phyloP scores from a whole-genome alignment of 2,329 filamentous ascomycete genomes.

The Didymellaceae sp. region DNA sequence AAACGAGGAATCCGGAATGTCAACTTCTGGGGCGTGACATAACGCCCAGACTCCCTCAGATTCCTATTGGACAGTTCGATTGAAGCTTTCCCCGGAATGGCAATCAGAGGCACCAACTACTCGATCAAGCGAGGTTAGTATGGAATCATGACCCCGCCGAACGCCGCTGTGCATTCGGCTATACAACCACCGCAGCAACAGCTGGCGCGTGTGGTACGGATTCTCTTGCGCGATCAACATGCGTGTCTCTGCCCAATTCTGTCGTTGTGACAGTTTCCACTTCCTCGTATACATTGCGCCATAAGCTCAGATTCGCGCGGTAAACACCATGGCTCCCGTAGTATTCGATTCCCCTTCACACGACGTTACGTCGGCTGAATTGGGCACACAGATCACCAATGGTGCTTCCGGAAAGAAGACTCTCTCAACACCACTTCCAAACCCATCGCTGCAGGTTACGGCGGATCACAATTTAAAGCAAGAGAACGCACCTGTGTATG shows the following conservation, averaged over 20 bases:
- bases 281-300: neutral
- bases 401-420: slow-evolving; percentile 17
- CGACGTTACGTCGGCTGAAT: slow-evolving; percentile 9
- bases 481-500: slow-evolving; percentile 63
- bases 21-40: neutral
- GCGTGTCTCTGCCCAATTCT: neutral
- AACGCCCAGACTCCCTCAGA: neutral
- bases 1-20: slow-evolving; percentile 1
- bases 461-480: slow-evolving; percentile 65
- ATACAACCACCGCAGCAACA: slow-evolving; percentile 5
- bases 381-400: slow-evolving; percentile 18
- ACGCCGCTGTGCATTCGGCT: slow-evolving; percentile 6
- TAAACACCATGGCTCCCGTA: slow-evolving; percentile 29
- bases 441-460: slow-evolving; percentile 66
- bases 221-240: neutral
- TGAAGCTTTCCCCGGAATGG: neutral
- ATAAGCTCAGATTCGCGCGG: neutral
- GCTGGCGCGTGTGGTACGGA: neutral
- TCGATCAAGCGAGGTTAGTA: neutral
- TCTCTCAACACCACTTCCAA: slow-evolving; percentile 45
- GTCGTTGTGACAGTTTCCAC: neutral
- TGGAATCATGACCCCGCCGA: neutral
- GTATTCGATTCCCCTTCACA: slow-evolving; percentile 4
- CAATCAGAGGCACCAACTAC: slow-evolving; percentile 8
- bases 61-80: neutral